Evolutionary conservation across 2,329 filamentous ascomycete species (phyloP).

Genomic region (Pezicula radicicola): DNA sequence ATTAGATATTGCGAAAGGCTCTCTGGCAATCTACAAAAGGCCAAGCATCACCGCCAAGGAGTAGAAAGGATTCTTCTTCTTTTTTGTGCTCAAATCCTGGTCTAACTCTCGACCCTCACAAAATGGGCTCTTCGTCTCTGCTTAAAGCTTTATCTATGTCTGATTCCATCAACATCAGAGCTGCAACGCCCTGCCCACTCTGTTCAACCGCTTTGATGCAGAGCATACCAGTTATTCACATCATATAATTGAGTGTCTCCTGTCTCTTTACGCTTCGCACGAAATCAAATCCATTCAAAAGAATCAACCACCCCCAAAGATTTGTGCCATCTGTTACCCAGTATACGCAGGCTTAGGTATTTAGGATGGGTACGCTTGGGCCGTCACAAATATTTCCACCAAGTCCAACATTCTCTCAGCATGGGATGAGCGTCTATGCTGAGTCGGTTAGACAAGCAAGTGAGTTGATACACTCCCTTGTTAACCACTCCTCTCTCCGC

Average conservation of each 20-base stretch:
- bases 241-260: too few relatives aligned
- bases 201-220: too few relatives aligned
- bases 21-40: not conserved
- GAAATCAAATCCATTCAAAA: too few relatives aligned
- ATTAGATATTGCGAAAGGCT: not conserved
- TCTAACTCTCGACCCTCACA: not conserved
- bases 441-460: not conserved
- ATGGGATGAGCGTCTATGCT: not conserved
- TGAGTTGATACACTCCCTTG: not conserved
- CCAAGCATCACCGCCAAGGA: not conserved
- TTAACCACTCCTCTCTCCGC: not conserved
- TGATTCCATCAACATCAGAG: too few relatives aligned
- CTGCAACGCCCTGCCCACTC: too few relatives aligned
- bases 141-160: not conserved
- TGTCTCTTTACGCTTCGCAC: too few relatives aligned
- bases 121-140: not conserved
- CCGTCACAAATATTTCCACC: not conserved
- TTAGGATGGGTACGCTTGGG: not conserved
- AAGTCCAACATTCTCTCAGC: not conserved
- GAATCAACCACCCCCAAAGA: too few relatives aligned
- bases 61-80: not conserved
- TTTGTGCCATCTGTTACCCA: not conserved
- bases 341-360: not conserved
- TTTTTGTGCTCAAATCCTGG: not conserved
- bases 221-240: too few relatives aligned